These are phyloP conservation scores for Penicillium sp. DNA, from an alignment of 2,329 filamentous ascomycete species.

Conservation along the genomic window DNA sequence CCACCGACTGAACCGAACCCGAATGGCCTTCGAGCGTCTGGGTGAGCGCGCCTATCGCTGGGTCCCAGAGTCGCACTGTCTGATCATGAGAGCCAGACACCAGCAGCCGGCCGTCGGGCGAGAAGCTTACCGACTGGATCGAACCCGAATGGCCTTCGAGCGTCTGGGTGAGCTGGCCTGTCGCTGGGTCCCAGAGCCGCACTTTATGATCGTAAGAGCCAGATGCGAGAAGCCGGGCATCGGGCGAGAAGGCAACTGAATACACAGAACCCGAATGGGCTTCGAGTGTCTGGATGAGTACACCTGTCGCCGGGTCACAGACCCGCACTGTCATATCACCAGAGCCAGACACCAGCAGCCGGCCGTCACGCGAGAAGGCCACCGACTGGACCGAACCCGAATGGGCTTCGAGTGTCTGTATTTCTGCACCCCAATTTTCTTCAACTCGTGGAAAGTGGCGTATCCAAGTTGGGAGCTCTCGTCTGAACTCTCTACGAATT, in stretches of 20 bases:
- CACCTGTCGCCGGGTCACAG: constrained; percentile 19
- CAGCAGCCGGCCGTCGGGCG: constrained; percentile 4
- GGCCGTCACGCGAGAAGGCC: constrained; percentile 14
- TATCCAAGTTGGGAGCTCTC: background rate
- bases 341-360: constrained; percentile 24
- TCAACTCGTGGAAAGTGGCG: background rate
- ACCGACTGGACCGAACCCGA: constrained; percentile 6
- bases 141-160: background rate
- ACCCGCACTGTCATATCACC: constrained; percentile 8
- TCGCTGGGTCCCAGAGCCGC: constrained; percentile 16
- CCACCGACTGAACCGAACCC: background rate
- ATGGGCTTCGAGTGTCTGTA: constrained; percentile 12
- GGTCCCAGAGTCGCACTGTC: background rate
- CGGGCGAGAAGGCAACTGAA: constrained; percentile 14
- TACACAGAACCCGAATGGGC: background rate
- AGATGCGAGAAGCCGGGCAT: constrained; percentile 22
- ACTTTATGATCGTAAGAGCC: constrained; percentile 13
- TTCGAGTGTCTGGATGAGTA: constrained; percentile 2
- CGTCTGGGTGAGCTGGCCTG: constrained; percentile 11
- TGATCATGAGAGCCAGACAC: constrained; percentile 2
- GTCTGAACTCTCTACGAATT: background rate
- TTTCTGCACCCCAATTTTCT: background rate
- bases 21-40: constrained; percentile 8
- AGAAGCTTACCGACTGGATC: constrained; percentile 5
- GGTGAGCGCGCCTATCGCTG: background rate